phyloP scores from a whole-genome alignment of 1,284 basidiomycete genomes.

The Rhodofomes roseus region DNA sequence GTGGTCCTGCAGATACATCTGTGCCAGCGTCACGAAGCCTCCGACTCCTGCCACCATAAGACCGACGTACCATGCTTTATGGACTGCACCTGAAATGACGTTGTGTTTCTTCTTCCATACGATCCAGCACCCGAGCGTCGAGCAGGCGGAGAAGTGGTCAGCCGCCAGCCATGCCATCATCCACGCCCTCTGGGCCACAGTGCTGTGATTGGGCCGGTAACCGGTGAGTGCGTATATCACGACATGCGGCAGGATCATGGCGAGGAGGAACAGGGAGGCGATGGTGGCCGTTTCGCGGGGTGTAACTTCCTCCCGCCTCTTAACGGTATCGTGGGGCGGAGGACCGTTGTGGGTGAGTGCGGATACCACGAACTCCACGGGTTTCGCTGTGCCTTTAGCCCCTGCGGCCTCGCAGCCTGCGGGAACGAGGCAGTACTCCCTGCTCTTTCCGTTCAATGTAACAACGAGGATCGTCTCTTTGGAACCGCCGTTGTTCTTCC shows the following conservation, averaged over 20 bases:
- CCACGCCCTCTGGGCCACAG: conserved; percentile 2
- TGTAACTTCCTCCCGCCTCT: not conserved
- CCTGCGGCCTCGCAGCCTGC: no score
- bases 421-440: not conserved
- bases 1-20: not conserved
- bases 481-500: not conserved
- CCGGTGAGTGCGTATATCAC: not conserved
- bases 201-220: not conserved
- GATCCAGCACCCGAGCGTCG: not conserved
- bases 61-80: not conserved
- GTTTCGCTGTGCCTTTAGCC: not conserved
- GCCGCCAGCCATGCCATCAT: conserved; percentile 6
- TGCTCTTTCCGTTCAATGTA: no score
- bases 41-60: not conserved
- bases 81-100: not conserved
- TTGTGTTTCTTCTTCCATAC: not conserved
- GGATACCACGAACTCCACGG: not conserved
- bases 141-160: not conserved
- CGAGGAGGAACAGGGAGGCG: not conserved
- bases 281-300: not conserved
- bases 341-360: not conserved
- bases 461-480: not conserved
- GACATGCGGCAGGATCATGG: not conserved
- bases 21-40: not conserved
- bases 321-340: not conserved